Evolutionary conservation across 768 basidiomycete genomes (phyloP).

Genomic region (Mycena epipterygia): DNA sequence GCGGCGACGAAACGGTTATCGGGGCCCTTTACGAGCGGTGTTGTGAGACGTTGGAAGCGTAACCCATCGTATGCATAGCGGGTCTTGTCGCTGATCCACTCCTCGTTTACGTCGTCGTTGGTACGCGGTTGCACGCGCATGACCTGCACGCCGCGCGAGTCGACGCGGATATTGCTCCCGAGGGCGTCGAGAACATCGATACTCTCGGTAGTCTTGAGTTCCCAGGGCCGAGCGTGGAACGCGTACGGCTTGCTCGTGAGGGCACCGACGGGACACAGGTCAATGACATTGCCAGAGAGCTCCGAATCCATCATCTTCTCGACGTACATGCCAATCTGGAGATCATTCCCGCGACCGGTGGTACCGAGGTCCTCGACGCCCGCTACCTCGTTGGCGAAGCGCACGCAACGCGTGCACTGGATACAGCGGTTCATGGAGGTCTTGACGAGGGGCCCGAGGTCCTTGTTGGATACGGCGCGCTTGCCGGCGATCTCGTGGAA

Average conservation of each 20-base stretch:
- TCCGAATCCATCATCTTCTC: conserved; percentile 98
- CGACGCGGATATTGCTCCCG: conserved; percentile 96
- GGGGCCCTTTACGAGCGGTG: conserved; percentile 83
- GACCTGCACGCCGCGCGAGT: conserved; percentile 94
- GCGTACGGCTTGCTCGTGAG: conserved; percentile 99
- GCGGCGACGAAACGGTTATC: conserved; percentile 94
- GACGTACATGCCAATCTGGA: conserved; percentile 99
- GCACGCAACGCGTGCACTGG: conserved; percentile 98
- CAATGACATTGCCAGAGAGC: conserved; percentile 96
- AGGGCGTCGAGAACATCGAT: conserved; percentile 96
- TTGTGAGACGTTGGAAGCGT: conserved; percentile 94
- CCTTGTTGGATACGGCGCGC: conserved; percentile 98
- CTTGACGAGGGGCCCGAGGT: conserved; percentile 97
- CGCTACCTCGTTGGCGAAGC: conserved; percentile 99
- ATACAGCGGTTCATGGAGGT: conserved; percentile 99
- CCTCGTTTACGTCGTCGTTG: conserved; percentile 99
- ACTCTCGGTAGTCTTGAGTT: conserved; percentile 97
- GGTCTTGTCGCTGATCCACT: conserved; percentile 99
- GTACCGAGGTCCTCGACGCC: conserved; percentile 98
- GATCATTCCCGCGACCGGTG: conserved; percentile 96
- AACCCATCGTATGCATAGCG: conserved; percentile 97
- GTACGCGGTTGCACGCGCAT: conserved; percentile 98
- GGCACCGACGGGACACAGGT: conserved; percentile 98
- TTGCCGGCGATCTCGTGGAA: conserved; percentile 99
- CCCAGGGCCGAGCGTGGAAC: conserved; percentile 98